Percentiles rank a stretch among this genome's conserved stretches.
These are phyloP conservation scores for Forsythia suspensa DNA, from an alignment of 257 asterid species.

Conservation along the genomic window DNA sequence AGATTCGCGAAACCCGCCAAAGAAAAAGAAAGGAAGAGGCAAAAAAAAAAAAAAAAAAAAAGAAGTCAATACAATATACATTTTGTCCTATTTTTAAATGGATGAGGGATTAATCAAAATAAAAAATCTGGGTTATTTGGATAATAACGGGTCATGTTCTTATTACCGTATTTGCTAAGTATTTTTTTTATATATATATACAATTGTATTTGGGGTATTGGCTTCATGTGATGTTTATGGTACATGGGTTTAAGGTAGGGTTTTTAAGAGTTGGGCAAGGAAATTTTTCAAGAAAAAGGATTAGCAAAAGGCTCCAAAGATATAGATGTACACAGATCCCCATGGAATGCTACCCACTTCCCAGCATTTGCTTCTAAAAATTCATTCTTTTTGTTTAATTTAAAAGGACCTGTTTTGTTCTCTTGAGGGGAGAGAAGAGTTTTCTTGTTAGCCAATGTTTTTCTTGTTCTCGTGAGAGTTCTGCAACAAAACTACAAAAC, in stretches of 20 bases:
- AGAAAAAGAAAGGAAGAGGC: neutral
- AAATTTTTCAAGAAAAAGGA: neutral
- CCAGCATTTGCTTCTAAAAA: slow-evolving; percentile 66
- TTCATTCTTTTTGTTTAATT: slow-evolving; percentile 75
- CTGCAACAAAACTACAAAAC: neutral
- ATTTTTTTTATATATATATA: no score
- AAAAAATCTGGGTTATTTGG: no score
- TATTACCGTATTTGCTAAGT: no score
- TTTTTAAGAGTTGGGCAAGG: neutral
- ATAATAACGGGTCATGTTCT: neutral
- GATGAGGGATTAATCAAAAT: neutral
- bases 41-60: no score
- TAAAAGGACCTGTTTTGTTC: slow-evolving; percentile 28
- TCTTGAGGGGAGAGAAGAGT: neutral
- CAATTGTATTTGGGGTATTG: neutral
- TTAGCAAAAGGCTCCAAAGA: neutral
- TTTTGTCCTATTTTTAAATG: no score
- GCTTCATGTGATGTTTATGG: neutral
- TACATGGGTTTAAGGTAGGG: slow-evolving; percentile 1
- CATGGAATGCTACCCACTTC: slow-evolving; percentile 54
- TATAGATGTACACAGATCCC: slow-evolving; percentile 73
- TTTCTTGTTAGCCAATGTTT: neutral
- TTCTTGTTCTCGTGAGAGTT: neutral
- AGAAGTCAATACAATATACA: neutral
- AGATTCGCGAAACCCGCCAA: neutral